Conservation (phyloP, 495 filamentous ascomycete species). For the Aspergillus nanangensis region DNA sequence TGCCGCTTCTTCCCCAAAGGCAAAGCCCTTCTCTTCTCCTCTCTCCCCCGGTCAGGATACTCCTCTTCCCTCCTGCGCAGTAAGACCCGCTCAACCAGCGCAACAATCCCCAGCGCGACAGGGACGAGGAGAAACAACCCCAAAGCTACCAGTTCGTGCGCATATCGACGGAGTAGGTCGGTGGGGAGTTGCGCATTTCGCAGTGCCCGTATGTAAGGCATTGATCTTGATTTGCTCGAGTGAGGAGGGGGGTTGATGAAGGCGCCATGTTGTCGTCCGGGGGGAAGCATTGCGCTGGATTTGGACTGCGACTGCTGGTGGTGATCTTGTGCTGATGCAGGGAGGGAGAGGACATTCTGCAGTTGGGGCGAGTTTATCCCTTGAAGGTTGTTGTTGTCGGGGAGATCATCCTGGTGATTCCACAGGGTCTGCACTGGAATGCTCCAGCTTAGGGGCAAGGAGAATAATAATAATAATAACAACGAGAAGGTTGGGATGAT, state of each 20-base stretch:
- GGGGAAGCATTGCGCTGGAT: too few species aligned
- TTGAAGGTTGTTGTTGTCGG: too few species aligned
- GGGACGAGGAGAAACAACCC: constrained; percentile 1
- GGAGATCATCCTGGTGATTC: too few species aligned
- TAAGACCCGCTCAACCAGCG: background rate
- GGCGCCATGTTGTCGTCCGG: too few species aligned
- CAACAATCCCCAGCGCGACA: background rate
- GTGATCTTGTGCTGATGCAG: too few species aligned
- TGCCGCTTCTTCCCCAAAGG: too few species aligned
- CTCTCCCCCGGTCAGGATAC: background rate
- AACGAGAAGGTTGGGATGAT: background rate
- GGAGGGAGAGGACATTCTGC: background rate
- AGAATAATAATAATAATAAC: too few species aligned
- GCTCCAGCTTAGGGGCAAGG: background rate
- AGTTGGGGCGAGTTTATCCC: too few species aligned
- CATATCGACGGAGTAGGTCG: background rate
- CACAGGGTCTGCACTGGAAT: background rate
- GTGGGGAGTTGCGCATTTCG: background rate
- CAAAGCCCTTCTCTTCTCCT: background rate
- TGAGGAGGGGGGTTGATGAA: background rate
- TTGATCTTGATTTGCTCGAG: background rate
- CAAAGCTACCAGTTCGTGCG: background rate
- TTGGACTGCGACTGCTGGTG: background rate
- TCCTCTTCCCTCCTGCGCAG: background rate
- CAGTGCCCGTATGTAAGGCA: background rate